These are phyloP conservation scores for Pholiota conissans DNA, from an alignment of 768 basidiomycete species.

Conservation along the genomic window DNA sequence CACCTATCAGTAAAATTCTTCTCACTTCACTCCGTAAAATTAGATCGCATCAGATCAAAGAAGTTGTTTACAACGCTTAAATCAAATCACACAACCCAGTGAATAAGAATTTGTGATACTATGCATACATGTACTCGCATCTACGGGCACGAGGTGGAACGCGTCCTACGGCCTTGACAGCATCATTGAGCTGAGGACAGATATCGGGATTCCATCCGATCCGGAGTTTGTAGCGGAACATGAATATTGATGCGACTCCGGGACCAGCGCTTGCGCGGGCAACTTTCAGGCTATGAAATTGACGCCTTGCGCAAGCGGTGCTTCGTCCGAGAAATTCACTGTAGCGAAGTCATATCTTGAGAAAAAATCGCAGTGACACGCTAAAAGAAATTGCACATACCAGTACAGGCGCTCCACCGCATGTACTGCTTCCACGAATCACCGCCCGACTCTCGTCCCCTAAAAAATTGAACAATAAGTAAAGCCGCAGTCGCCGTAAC, in stretches of 20 bases:
- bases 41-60: slow-evolving; percentile 8
- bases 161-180: background rate
- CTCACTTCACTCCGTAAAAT: slow-evolving; percentile 1
- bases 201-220: slow-evolving; percentile 4
- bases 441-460: slow-evolving; percentile 96
- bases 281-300: slow-evolving; percentile 57
- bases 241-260: background rate
- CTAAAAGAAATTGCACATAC: slow-evolving; percentile 31
- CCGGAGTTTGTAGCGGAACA: slow-evolving; percentile 6
- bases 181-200: background rate
- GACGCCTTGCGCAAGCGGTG: slow-evolving; percentile 93
- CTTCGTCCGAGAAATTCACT: slow-evolving; percentile 89
- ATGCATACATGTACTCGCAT: slow-evolving; percentile 3
- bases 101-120: background rate
- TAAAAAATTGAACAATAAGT: slow-evolving; percentile 32
- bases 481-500: slow-evolving; percentile 12
- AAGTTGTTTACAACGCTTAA: slow-evolving; percentile 1
- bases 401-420: slow-evolving; percentile 87
- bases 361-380: background rate
- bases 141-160: slow-evolving; percentile 8
- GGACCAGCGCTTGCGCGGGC: background rate
- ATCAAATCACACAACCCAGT: background rate
- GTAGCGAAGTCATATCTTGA: slow-evolving; percentile 10
- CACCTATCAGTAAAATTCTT: background rate
- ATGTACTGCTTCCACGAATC: slow-evolving; percentile 99